A percentile compares a stretch with the other conserved stretches of the same genome.
Evolutionary conservation across 2,329 filamentous ascomycete genomes (phyloP).

Genomic region (Trichoderma sp.): DNA sequence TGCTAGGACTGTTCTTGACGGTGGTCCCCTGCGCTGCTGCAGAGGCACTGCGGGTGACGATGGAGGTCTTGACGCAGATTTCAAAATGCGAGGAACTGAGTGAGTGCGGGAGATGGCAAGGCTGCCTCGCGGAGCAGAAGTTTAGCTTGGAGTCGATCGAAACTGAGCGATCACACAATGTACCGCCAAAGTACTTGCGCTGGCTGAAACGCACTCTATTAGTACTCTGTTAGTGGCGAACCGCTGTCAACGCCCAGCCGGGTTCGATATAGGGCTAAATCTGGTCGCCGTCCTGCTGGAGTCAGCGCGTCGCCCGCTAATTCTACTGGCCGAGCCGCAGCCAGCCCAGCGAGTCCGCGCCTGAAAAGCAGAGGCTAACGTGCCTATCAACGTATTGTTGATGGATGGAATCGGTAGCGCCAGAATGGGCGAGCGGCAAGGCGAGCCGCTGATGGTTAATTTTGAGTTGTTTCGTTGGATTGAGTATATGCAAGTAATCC

Average conservation of each 20-base stretch:
- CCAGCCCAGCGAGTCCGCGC: constrained; percentile 39
- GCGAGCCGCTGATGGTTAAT: not conserved
- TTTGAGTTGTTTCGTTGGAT: constrained; percentile 6
- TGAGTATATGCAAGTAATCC: constrained; percentile 13
- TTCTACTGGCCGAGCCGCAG: constrained; percentile 39
- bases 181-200: constrained; percentile 5
- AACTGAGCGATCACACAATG: not conserved
- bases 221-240: constrained; percentile 21
- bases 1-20: not conserved
- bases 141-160: constrained; percentile 5
- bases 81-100: constrained; percentile 6
- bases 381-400: not conserved
- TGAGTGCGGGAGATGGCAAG: constrained; percentile 24
- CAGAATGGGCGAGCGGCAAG: constrained; percentile 24
- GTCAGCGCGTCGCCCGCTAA: constrained; percentile 44
- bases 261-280: not conserved
- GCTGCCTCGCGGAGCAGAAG: constrained; percentile 6
- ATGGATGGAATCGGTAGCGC: constrained; percentile 17
- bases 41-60: not conserved
- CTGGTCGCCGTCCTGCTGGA: constrained; percentile 34
- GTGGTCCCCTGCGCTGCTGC: constrained; percentile 16
- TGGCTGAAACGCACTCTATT: not conserved
- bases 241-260: constrained; percentile 8
- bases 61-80: constrained; percentile 14
- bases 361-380: constrained; percentile 11